Percentiles rank a stretch among this genome's conserved stretches.
Evolutionary conservation across 345 rosid genomes (phyloP).

Genomic region (Salix dunnii): DNA sequence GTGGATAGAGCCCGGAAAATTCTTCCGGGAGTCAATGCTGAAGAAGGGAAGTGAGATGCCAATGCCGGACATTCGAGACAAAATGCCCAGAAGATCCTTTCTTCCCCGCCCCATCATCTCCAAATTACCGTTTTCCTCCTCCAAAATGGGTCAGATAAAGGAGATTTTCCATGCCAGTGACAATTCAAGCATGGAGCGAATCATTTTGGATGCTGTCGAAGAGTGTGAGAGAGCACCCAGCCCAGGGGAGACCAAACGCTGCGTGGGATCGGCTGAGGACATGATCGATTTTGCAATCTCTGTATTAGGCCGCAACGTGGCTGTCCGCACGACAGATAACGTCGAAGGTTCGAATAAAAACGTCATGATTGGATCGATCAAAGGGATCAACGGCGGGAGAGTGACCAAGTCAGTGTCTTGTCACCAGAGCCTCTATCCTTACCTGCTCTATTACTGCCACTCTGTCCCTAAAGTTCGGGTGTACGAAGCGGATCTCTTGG

Average conservation of each 20-base stretch:
- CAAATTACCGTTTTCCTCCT: constrained; percentile 57
- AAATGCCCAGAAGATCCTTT: constrained; percentile 89
- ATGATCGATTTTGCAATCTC: constrained; percentile 82
- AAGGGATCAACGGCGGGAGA: constrained; percentile 60
- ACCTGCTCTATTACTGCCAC: constrained; percentile 78
- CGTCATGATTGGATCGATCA: constrained; percentile 55
- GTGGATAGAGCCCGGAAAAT: constrained; percentile 85
- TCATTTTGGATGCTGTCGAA: constrained; percentile 44
- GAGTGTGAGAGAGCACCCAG: constrained; percentile 80
- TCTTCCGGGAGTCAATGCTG: constrained; percentile 67
- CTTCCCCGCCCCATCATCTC: constrained; percentile 65
- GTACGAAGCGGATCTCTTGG: constrained; percentile 67
- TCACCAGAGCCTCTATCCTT: constrained; percentile 83
- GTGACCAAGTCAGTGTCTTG: constrained; percentile 77
- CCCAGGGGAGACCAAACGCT: constrained; percentile 72
- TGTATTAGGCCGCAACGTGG: constrained; percentile 54
- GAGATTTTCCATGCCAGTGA: constrained; percentile 51
- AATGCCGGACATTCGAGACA: constrained; percentile 84
- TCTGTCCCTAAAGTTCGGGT: constrained; percentile 90
- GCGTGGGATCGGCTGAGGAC: constrained; percentile 84
- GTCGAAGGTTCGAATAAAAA: constrained; percentile 48
- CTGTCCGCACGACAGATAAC: constrained; percentile 57
- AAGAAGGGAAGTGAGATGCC: constrained; percentile 63
- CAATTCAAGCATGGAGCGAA: constrained; percentile 54
- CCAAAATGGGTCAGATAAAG: constrained; percentile 28